Percentiles rank a stretch among this genome's conserved stretches.
Evolutionary conservation across 768 basidiomycete species (phyloP).

Genomic region (Leccinellum rugosiceps): DNA sequence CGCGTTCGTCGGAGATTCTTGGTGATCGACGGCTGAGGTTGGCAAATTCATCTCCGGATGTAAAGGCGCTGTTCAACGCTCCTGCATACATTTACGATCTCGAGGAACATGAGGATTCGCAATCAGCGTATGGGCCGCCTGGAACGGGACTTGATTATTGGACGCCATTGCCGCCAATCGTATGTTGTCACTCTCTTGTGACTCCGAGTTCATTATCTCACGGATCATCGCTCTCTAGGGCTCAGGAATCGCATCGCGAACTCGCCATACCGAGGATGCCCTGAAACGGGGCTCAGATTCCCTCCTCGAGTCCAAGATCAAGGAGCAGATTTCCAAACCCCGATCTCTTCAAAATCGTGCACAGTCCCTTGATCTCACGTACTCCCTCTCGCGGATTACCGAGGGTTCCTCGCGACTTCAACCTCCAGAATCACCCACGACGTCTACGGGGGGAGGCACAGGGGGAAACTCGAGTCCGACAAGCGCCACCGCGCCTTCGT

Average conservation of each 20-base stretch:
- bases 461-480: constrained; percentile 78
- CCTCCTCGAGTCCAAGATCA: constrained; percentile 77
- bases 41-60: constrained; percentile 89
- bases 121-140: constrained; percentile 52
- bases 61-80: constrained; percentile 91
- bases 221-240: constrained; percentile 41
- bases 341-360: constrained; percentile 83
- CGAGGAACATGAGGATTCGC: constrained; percentile 67
- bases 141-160: constrained; percentile 64
- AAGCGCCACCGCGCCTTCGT: constrained; percentile 73
- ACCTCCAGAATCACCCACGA: constrained; percentile 79
- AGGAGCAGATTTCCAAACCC: constrained; percentile 71
- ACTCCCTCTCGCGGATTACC: constrained; percentile 78
- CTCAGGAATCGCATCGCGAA: constrained; percentile 63
- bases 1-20: constrained; percentile 58
- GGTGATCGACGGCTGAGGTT: constrained; percentile 74
- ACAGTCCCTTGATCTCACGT: constrained; percentile 84
- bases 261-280: constrained; percentile 70
- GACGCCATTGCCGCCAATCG: constrained; percentile 75
- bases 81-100: constrained; percentile 80
- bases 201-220: constrained; percentile 18
- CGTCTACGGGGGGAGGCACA: constrained; percentile 66
- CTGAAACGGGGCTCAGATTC: constrained; percentile 83
- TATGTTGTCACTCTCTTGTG: constrained; percentile 34
- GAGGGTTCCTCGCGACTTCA: constrained; percentile 60